phyloP scores from a whole-genome alignment of 352 stramenopile species.

The Phytophthora syringae region DNA sequence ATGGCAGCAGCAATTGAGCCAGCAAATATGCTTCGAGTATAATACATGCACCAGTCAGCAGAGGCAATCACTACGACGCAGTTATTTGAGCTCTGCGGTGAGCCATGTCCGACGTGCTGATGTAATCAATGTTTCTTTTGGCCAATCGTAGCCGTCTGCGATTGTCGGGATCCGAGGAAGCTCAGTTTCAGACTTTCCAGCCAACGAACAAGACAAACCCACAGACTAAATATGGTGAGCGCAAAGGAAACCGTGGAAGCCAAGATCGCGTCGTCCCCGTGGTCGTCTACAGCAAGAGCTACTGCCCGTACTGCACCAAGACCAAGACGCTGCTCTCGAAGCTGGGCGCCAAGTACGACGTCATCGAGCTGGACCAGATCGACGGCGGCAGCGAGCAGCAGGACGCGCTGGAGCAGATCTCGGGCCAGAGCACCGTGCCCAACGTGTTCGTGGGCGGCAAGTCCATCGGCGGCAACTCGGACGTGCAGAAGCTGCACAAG shows the following conservation, averaged over 20 bases:
- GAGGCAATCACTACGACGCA: too few species aligned
- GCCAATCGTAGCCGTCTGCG: neutral
- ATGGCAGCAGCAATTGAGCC: neutral
- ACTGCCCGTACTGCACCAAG: constrained; percentile 94
- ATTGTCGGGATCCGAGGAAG: constrained; percentile 6
- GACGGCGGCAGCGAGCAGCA: constrained; percentile 59
- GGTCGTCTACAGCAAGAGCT: constrained; percentile 94
- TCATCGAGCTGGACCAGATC: constrained; percentile 73
- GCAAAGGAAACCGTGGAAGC: constrained; percentile 71
- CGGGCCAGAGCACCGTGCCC: constrained; percentile 94
- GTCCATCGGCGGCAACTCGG: constrained; percentile 95
- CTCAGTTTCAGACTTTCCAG: constrained; percentile 19
- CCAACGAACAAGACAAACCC: constrained; percentile 8
- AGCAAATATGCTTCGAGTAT: too few species aligned
- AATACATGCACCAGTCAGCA: too few species aligned
- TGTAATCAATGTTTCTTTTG: neutral
- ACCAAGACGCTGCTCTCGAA: constrained; percentile 71
- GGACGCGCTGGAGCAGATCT: constrained; percentile 66
- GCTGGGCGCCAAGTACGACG: constrained; percentile 55
- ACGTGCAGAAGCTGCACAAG: constrained; percentile 90
- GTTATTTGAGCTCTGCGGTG: neutral
- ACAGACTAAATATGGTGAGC: constrained; percentile 56
- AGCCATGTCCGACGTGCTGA: constrained; percentile 4
- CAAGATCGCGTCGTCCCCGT: constrained; percentile 62
- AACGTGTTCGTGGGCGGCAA: constrained; percentile 97